These are phyloP conservation scores for Cryphonectria parasitica DNA, from an alignment of 2,329 filamentous ascomycete genomes.

Conservation along the genomic window DNA sequence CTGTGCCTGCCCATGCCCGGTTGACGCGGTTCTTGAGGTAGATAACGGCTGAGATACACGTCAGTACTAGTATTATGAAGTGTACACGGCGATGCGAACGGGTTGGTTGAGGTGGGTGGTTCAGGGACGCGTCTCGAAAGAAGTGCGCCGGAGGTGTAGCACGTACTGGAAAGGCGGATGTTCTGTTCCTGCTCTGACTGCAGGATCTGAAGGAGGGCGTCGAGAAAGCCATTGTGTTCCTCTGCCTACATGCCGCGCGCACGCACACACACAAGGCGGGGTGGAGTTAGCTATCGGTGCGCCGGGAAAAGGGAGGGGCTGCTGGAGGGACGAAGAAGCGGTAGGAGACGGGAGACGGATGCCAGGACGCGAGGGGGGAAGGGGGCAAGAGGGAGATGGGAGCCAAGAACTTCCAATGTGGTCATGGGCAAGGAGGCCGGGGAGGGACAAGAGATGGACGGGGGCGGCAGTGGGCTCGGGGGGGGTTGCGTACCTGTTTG, in stretches of 20 bases:
- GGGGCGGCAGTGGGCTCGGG: conserved; percentile 16
- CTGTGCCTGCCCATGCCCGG: conserved; percentile 82
- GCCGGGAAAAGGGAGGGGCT: conserved; percentile 24
- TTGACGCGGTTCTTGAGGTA: conserved; percentile 98
- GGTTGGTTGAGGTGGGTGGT: conserved; percentile 6
- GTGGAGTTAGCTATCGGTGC: conserved; percentile 31
- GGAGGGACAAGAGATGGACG: background rate
- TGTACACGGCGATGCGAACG: background rate
- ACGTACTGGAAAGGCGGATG: conserved; percentile 86
- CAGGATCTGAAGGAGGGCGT: conserved; percentile 87
- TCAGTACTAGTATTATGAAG: conserved; percentile 27
- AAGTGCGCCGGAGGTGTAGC: conserved; percentile 35
- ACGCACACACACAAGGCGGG: conserved; percentile 16
- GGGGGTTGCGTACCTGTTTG: conserved; percentile 67
- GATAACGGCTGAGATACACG: conserved; percentile 71
- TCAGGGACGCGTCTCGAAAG: conserved; percentile 24
- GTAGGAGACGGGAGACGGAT: conserved; percentile 7
- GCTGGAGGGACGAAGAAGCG: background rate
- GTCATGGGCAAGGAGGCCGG: conserved; percentile 13
- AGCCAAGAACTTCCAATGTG: background rate
- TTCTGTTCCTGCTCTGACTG: conserved; percentile 84
- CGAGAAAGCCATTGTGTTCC: conserved; percentile 85
- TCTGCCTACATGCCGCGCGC: conserved; percentile 68
- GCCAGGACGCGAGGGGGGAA: background rate
- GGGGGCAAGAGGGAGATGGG: too few relatives aligned